Evolutionary conservation across 371 early-diverging fungal genomes (phyloP).

Genomic region (Vairimorpha necatrix): DNA sequence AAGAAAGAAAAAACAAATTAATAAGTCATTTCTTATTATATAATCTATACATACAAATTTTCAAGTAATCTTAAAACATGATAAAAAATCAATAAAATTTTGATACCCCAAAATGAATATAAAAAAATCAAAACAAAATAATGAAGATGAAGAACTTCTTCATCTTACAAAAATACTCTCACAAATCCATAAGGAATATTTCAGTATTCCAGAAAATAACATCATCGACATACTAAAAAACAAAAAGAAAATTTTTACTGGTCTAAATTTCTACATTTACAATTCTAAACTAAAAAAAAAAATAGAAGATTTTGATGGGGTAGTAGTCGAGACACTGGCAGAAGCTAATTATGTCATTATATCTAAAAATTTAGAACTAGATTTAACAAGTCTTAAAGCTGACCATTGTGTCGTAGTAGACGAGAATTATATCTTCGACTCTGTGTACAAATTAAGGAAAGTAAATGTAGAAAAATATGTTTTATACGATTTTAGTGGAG

Average conservation of each 20-base stretch:
- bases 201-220: not conserved
- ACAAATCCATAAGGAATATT: constrained; percentile 44
- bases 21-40: not conserved
- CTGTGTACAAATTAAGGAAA: not conserved
- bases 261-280: not conserved
- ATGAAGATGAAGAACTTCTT: constrained; percentile 2
- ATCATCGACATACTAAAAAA: constrained; percentile 29
- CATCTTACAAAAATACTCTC: not conserved
- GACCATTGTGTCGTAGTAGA: not conserved
- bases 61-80: too few relatives aligned
- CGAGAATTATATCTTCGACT: not conserved
- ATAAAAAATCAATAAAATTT: too few relatives aligned
- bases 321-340: not conserved
- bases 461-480: not conserved
- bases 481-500: not conserved
- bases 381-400: not conserved
- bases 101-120: not conserved
- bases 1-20: not conserved
- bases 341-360: not conserved
- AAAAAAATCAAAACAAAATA: constrained; percentile 1
- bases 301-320: constrained; percentile 11
- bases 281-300: not conserved
- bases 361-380: not conserved
- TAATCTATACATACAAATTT: too few relatives aligned
- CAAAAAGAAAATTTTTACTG: constrained; percentile 42